A percentile compares a stretch with the other conserved stretches of the same genome.
Evolutionary conservation across 1,284 basidiomycete species (phyloP).

Genomic region (Lentinus polychrous): DNA sequence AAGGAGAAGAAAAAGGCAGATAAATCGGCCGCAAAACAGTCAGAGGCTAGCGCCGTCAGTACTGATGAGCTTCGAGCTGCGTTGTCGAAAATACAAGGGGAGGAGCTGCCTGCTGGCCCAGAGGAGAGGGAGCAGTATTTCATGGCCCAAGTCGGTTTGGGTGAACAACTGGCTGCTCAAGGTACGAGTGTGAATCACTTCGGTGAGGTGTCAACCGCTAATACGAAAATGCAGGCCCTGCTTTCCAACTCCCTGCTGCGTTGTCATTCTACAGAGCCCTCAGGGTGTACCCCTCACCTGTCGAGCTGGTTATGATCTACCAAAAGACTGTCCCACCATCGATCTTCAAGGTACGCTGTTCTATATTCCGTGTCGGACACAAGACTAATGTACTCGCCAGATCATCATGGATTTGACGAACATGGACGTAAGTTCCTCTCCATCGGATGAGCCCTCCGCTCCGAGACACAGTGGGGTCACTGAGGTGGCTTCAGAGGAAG

Average conservation of each 20-base stretch:
- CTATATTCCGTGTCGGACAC: not conserved
- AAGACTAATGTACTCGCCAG: slow-evolving; percentile 26
- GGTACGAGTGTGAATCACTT: slow-evolving; percentile 40
- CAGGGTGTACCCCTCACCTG: slow-evolving; percentile 88
- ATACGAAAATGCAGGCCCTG: slow-evolving; percentile 48
- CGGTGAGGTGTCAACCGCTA: not conserved
- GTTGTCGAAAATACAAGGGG: slow-evolving; percentile 54
- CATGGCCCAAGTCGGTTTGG: slow-evolving; percentile 82
- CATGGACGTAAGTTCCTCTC: slow-evolving; percentile 75
- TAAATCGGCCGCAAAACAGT: slow-evolving; percentile 61
- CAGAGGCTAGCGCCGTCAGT: slow-evolving; percentile 36
- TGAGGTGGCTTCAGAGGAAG: slow-evolving; percentile 36
- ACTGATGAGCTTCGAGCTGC: slow-evolving; percentile 53
- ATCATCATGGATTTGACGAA: slow-evolving; percentile 86
- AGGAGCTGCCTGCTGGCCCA: slow-evolving; percentile 58
- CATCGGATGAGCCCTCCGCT: slow-evolving; percentile 31
- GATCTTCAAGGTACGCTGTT: slow-evolving; percentile 66
- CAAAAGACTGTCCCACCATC: slow-evolving; percentile 86
- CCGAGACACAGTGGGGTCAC: slow-evolving; percentile 15
- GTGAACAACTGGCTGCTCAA: slow-evolving; percentile 77
- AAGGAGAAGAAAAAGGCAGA: slow-evolving; percentile 88
- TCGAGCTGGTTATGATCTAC: slow-evolving; percentile 90
- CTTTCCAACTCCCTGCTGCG: slow-evolving; percentile 75
- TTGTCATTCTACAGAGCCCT: slow-evolving; percentile 91
- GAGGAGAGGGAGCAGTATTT: slow-evolving; percentile 86